Evolutionary conservation across 495 filamentous ascomycete species (phyloP), one percentile per base, ranked within the genome.

Genomic region (Penicillium cinerascens): DNA sequence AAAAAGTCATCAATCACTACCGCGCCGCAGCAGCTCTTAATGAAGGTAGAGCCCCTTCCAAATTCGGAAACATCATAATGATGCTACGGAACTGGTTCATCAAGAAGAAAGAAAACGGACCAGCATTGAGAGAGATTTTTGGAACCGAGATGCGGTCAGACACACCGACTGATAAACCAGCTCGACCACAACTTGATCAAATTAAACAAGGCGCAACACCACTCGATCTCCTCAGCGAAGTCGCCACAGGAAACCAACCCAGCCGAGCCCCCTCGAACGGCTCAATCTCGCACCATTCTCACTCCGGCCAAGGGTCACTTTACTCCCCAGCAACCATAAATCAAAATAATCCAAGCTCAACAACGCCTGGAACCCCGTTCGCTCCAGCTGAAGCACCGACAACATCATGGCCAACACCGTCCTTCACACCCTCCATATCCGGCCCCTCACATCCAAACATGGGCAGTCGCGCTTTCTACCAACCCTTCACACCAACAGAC

Each of bases 81-180:
- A 84, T 92, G 79, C 66, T 97, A 6, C 81, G 82, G 25, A 82
- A 78, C 4, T 88, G 87, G 82, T 95, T 92, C 59, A 65, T 75
- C 53, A 69, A 74, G 55, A 71, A 72, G 33, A 77, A 74, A 41
- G 73, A 77, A 22, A 68, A 74, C 23, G 50, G 57, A 3, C 47
- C 49, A 0, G 59, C 47, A 0, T 25, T 68, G 11, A 71, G 73
- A 46, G 69, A 62, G 45, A 60, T 63, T 6, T 68, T 70, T 25
- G 54, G 50, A 9, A 33, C 58, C 3, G 58, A 61, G n/a, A 37
- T 29, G 26, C 46, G 36, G 7, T 36, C 56, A 13, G 52, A 57
- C 35, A 35, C 42, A 15, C 38, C 44, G 29, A 52, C 51, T 21
- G 47, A 42, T 0, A 47, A 47, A 20, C 21, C 51, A 47, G 16